phyloP scores from a whole-genome alignment of 176 grass and related monocot genomes.

The Carex scoparia region DNA sequence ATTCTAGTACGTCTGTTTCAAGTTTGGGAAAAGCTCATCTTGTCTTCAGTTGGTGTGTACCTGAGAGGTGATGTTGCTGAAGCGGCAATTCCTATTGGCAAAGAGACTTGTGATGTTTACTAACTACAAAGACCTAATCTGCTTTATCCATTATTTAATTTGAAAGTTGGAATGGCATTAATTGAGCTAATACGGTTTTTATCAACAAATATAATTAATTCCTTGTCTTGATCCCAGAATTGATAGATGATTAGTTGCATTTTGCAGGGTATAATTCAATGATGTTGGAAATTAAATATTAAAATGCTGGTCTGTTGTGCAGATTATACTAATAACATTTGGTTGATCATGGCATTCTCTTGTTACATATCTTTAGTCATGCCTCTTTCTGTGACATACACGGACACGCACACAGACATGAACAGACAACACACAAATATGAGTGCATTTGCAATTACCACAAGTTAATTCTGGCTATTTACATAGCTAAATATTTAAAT shows the following conservation, averaged over 20 bases:
- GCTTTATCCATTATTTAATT: not conserved
- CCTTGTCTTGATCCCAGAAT: not conserved
- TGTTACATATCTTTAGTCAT: not conserved
- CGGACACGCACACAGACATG: not conserved
- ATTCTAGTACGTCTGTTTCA: not conserved
- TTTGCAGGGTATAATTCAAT: not conserved
- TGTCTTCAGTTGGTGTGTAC: not conserved
- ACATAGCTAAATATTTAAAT: not conserved
- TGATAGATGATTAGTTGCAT: not conserved
- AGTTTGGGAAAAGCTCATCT: not conserved
- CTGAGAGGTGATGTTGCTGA: not conserved
- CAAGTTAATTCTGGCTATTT: not conserved
- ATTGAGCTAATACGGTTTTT: not conserved
- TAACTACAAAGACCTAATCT: not conserved
- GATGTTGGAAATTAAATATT: not conserved
- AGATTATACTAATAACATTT: not conserved
- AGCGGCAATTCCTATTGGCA: not conserved
- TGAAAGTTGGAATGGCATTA: not conserved
- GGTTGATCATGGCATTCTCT: conserved; percentile 5
- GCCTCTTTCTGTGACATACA: not conserved
- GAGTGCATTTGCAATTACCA: not conserved
- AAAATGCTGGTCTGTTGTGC: not conserved
- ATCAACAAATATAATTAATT: not conserved
- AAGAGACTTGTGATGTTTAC: not conserved
- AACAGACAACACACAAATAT: not conserved